A percentile compares a stretch with the other conserved stretches of the same genome.
Evolutionary conservation across 2,329 filamentous ascomycete genomes (phyloP).

Genomic region (Periconia digitata): DNA sequence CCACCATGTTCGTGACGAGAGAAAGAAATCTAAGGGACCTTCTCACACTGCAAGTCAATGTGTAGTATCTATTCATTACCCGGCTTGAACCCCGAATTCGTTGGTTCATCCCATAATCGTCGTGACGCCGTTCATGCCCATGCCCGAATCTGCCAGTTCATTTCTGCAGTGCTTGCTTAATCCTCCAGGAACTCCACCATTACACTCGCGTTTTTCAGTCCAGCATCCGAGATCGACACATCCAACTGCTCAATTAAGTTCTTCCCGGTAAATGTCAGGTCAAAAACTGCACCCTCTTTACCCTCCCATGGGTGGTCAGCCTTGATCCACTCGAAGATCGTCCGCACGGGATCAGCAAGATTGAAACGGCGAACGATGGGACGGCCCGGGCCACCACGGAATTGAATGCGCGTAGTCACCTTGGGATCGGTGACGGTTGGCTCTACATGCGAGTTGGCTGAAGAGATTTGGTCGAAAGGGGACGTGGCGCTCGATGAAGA

Average conservation of each 20-base stretch:
- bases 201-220: conserved; percentile 88
- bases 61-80: background rate
- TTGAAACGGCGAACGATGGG: conserved; percentile 86
- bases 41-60: background rate
- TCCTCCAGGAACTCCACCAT: conserved; percentile 78
- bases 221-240: conserved; percentile 74
- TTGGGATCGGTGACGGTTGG: conserved; percentile 67
- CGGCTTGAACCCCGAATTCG: background rate
- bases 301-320: conserved; percentile 76
- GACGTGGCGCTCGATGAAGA: conserved; percentile 40
- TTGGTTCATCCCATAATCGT: background rate
- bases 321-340: conserved; percentile 97
- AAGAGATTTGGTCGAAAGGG: conserved; percentile 71
- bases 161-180: conserved; percentile 4
- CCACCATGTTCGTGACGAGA: background rate
- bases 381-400: conserved; percentile 69
- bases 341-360: conserved; percentile 72
- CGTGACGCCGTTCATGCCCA: background rate
- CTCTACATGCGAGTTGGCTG: conserved; percentile 73
- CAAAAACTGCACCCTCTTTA: conserved; percentile 77
- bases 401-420: conserved; percentile 85
- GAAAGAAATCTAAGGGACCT: background rate
- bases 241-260: conserved; percentile 80
- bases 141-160: background rate
- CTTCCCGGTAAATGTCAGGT: conserved; percentile 83